These are phyloP conservation scores for Populus tomentosa DNA, from an alignment of 441 rosid species.

Conservation along the genomic window DNA sequence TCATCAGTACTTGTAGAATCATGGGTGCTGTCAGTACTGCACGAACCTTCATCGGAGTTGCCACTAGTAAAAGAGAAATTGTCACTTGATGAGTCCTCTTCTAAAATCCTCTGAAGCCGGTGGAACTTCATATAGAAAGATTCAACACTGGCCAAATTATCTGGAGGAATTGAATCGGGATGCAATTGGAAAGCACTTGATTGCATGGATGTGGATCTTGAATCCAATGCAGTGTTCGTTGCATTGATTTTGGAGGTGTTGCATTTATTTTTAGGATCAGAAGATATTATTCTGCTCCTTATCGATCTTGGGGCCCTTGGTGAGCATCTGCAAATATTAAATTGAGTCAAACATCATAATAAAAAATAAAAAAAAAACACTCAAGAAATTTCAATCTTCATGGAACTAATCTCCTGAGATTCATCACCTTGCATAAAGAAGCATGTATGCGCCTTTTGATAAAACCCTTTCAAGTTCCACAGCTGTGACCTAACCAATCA, in stretches of 20 bases:
- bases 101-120: slow-evolving; percentile 57
- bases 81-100: slow-evolving; percentile 87
- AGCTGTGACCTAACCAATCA: slow-evolving; percentile 58
- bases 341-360: slow-evolving; percentile 2
- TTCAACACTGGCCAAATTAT: slow-evolving; percentile 40
- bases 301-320: slow-evolving; percentile 77
- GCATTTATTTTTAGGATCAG: slow-evolving; percentile 36
- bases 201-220: slow-evolving; percentile 28
- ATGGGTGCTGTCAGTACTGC: slow-evolving; percentile 82
- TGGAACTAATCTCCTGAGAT: slow-evolving; percentile 14
- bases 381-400: background rate
- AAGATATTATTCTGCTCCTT: slow-evolving; percentile 42
- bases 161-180: slow-evolving; percentile 28
- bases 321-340: slow-evolving; percentile 60
- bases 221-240: slow-evolving; percentile 23
- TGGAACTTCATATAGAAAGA: slow-evolving; percentile 66
- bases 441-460: slow-evolving; percentile 77
- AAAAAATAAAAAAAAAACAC: background rate
- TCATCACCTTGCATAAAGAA: slow-evolving; percentile 81
- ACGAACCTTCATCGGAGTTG: slow-evolving; percentile 85
- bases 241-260: slow-evolving; percentile 21
- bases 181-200: slow-evolving; percentile 22
- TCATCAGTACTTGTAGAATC: slow-evolving; percentile 71
- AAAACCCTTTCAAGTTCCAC: slow-evolving; percentile 69
- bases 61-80: slow-evolving; percentile 76